Evolutionary conservation across 179 eudicot species (phyloP).

Genomic region (Beta macrorhiza): DNA sequence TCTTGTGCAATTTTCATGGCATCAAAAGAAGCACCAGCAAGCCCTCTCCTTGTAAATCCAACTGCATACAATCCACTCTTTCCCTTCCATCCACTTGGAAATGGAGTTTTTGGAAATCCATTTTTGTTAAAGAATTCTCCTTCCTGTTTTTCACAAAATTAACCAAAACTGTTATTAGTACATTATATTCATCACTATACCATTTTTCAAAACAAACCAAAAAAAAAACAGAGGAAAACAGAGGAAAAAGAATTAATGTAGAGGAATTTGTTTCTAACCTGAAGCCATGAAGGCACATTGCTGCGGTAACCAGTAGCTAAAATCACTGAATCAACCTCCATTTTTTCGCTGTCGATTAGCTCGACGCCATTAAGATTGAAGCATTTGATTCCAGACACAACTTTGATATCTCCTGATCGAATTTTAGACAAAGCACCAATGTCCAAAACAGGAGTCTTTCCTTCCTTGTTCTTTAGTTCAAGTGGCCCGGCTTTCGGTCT

Average conservation of each 20-base stretch:
- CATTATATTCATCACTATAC: not conserved
- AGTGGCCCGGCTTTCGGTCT: conserved; percentile 74
- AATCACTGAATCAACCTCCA: conserved; percentile 64
- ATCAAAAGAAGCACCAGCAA: conserved; percentile 77
- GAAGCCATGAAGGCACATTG: conserved; percentile 94
- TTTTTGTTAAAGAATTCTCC: conserved; percentile 70
- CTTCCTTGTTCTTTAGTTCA: conserved; percentile 72
- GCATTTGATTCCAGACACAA: conserved; percentile 70
- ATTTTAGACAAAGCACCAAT: conserved; percentile 84
- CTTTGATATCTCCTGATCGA: conserved; percentile 57
- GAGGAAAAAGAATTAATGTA: not conserved
- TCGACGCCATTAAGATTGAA: conserved; percentile 48
- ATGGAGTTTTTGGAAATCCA: conserved; percentile 74
- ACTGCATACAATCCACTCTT: conserved; percentile 76
- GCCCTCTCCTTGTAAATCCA: conserved; percentile 90
- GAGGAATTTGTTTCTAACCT: conserved; percentile 50
- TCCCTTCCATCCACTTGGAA: conserved; percentile 90
- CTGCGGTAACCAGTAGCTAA: conserved; percentile 88
- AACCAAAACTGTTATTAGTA: conserved; percentile 20
- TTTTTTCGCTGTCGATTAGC: conserved; percentile 48
- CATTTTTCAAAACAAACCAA: not conserved
- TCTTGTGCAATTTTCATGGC: conserved; percentile 72
- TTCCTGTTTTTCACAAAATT: conserved; percentile 44
- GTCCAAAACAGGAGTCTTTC: conserved; percentile 90
- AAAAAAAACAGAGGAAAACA: too few species aligned